phyloP scores from a whole-genome alignment of 257 asterid species.

The Gentiana macrophylla region DNA sequence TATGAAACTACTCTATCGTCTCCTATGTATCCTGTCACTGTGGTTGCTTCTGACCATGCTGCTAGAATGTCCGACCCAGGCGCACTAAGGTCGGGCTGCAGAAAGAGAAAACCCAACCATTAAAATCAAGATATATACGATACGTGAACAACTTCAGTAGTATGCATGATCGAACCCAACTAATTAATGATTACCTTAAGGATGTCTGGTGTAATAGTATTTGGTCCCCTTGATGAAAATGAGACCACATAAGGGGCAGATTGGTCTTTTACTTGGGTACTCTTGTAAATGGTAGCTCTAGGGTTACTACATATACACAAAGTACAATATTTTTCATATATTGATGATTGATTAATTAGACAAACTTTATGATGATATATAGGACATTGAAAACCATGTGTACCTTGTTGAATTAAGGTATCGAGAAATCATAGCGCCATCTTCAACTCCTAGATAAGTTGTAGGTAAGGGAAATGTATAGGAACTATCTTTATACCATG shows the following conservation, averaged over 20 bases:
- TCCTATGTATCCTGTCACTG: constrained; percentile 25
- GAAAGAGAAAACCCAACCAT: neutral
- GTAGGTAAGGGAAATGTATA: constrained; percentile 41
- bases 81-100: constrained; percentile 60
- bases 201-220: constrained; percentile 3
- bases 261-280: neutral
- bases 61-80: constrained; percentile 66
- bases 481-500: constrained; percentile 25
- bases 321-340: too few relatives aligned
- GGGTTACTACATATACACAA: constrained; percentile 1
- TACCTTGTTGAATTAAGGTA: constrained; percentile 42
- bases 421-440: constrained; percentile 18
- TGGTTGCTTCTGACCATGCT: constrained; percentile 52
- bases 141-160: neutral
- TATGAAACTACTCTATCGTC: constrained; percentile 36
- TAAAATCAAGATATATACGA: too few relatives aligned
- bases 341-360: too few relatives aligned
- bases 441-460: constrained; percentile 23
- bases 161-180: neutral
- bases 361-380: too few relatives aligned
- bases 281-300: neutral
- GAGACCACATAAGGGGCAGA: constrained; percentile 6
- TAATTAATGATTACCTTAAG: constrained; percentile 1
- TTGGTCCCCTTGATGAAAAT: constrained; percentile 7
- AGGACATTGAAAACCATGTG: neutral